These are phyloP conservation scores for Phialocephala subalpina DNA, from an alignment of 2,329 filamentous ascomycete genomes.

Conservation along the genomic window DNA sequence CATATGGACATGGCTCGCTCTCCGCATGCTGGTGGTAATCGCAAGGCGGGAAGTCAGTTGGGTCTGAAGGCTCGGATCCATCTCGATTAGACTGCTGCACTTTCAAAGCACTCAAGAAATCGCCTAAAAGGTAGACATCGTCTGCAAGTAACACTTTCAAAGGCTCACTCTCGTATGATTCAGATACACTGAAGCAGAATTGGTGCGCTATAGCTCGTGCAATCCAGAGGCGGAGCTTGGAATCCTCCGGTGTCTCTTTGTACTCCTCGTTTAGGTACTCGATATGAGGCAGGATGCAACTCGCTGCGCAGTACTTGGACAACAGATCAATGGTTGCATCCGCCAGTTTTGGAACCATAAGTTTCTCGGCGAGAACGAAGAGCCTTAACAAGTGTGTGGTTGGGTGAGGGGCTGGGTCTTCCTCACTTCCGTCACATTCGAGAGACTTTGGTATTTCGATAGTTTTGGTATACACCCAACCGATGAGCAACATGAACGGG, in stretches of 20 bases:
- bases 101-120: background rate
- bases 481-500: conserved; percentile 9
- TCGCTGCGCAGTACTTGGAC: background rate
- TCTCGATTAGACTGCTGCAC: background rate
- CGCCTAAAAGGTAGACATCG: background rate
- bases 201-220: background rate
- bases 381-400: background rate
- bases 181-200: background rate
- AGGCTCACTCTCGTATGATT: background rate
- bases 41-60: background rate
- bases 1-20: background rate
- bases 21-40: conserved; percentile 9
- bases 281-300: background rate
- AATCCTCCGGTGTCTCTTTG: background rate
- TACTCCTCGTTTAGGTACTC: background rate
- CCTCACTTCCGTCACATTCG: background rate
- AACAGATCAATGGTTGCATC: background rate
- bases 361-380: background rate
- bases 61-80: background rate
- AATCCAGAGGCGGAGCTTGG: background rate
- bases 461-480: background rate
- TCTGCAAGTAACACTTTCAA: background rate
- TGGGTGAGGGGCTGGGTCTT: background rate
- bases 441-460: background rate
- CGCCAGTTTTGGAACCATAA: background rate